These are phyloP conservation scores for Alternaria novae-zelandiae DNA, from an alignment of 2,329 filamentous ascomycete genomes.

Conservation along the genomic window DNA sequence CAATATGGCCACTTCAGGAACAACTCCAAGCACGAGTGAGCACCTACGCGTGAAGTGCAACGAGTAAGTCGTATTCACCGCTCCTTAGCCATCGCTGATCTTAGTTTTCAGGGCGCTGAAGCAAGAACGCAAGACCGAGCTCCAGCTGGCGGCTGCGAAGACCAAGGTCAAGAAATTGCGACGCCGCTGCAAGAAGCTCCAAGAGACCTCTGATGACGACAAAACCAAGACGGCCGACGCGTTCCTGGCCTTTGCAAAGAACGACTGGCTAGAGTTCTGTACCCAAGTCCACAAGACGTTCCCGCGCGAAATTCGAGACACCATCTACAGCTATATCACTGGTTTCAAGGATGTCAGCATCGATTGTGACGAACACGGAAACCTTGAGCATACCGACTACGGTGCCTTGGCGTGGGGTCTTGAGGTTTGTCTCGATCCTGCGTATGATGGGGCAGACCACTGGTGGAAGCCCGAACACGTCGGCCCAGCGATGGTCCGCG, in stretches of 20 bases:
- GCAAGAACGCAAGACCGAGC: neutral
- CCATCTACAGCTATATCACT: conserved; percentile 4
- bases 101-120: neutral
- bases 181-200: neutral
- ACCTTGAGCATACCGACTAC: too few species aligned
- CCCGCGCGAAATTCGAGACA: conserved; percentile 8
- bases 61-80: too few species aligned
- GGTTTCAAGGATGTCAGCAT: neutral
- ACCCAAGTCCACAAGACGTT: neutral
- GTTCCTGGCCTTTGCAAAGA: neutral
- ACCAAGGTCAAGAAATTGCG: neutral
- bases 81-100: too few species aligned
- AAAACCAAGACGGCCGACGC: neutral
- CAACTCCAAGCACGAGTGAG: neutral
- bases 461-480: neutral
- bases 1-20: neutral
- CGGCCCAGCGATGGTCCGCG: neutral
- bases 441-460: neutral
- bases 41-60: neutral
- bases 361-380: too few species aligned
- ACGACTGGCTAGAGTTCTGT: neutral
- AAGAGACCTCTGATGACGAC: neutral
- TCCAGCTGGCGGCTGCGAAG: neutral
- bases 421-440: too few species aligned
- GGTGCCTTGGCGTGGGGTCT: too few species aligned